These are phyloP conservation scores for Solanum pimpinellifolium DNA, from an alignment of 257 asterid species.

Conservation along the genomic window DNA sequence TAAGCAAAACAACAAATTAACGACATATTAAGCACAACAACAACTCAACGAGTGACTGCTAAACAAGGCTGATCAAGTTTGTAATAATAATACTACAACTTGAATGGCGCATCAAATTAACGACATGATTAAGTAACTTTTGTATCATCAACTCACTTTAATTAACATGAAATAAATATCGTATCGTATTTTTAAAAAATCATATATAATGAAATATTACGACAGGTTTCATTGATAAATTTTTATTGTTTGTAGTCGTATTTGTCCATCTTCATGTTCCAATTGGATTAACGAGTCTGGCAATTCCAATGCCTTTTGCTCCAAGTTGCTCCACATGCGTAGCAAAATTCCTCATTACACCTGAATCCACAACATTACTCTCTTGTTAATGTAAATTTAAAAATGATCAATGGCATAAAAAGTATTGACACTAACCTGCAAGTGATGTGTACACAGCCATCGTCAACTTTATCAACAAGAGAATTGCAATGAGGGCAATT, in stretches of 20 bases:
- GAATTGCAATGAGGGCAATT: slow-evolving; percentile 13
- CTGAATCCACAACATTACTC: background rate
- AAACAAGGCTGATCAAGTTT: background rate
- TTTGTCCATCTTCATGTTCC: background rate
- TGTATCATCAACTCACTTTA: background rate
- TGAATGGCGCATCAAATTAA: background rate
- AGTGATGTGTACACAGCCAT: slow-evolving; percentile 8
- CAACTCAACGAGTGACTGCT: background rate
- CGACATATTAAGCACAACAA: no score
- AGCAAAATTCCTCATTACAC: slow-evolving; percentile 43
- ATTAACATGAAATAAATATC: no score
- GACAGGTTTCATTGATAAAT: background rate
- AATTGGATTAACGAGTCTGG: background rate
- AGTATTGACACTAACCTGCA: slow-evolving; percentile 14
- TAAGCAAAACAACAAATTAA: no score
- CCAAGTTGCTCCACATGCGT: slow-evolving; percentile 31
- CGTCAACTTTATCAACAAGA: slow-evolving; percentile 7
- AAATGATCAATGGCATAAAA: background rate
- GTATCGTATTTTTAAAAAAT: no score
- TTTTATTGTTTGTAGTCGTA: background rate
- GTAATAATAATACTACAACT: background rate
- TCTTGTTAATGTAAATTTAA: no score
- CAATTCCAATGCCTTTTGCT: slow-evolving; percentile 18
- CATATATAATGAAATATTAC: no score
- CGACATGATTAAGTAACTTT: background rate